A percentile compares a stretch with the other conserved stretches of the same genome.
Conservation (phyloP, 1,139 yeast species). For the Magnusiomyces suaveolens region DNA sequence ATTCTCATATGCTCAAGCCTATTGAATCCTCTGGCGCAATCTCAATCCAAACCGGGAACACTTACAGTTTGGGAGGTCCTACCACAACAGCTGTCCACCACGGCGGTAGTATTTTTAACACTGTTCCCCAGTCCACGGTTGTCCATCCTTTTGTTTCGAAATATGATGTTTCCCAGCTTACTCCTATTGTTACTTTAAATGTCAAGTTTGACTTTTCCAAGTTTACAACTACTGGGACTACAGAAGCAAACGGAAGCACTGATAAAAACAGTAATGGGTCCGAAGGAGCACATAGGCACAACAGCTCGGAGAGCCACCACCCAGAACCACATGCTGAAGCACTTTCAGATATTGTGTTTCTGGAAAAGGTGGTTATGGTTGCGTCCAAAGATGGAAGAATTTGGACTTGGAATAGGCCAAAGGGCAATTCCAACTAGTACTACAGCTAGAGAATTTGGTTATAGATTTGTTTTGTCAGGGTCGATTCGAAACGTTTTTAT, state of each 20-base stretch:
- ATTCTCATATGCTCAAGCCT: not conserved
- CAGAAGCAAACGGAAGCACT: not conserved
- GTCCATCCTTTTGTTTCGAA: constrained; percentile 11
- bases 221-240: not conserved
- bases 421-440: not conserved
- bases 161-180: constrained; percentile 10
- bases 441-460: not conserved
- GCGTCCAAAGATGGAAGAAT: constrained; percentile 13
- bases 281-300: not conserved
- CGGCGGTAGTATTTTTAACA: constrained; percentile 1
- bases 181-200: constrained; percentile 10
- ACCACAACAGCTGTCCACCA: not conserved
- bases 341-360: constrained; percentile 11
- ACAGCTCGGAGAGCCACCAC: not conserved
- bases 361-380: constrained; percentile 9
- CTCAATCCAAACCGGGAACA: not conserved
- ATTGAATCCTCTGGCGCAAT: not conserved
- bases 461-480: not conserved
- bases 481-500: too few species aligned
- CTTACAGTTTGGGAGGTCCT: not conserved
- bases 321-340: not conserved
- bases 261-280: not conserved
- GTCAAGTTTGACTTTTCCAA: constrained; percentile 7
- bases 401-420: constrained; percentile 13
- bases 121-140: constrained; percentile 2